Percentiles rank a stretch among this genome's conserved stretches.
Evolutionary conservation across 2,329 filamentous ascomycete species (phyloP).

Genomic region (Lachnellula hyalina): DNA sequence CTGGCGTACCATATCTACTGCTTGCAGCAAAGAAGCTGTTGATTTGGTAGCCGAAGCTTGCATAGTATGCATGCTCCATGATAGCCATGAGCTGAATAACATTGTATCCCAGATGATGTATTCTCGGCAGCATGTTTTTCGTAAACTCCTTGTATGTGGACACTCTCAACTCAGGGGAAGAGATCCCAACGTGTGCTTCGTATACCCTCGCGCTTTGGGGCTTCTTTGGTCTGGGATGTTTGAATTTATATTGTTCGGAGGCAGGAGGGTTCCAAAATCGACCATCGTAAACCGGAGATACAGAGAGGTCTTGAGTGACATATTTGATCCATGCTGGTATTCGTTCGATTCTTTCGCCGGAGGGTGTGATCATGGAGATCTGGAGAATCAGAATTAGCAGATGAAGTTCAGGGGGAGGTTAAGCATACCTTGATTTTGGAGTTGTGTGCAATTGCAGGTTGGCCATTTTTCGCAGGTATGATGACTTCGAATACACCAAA

Average conservation of each 20-base stretch:
- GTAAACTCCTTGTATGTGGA: slow-evolving; percentile 98
- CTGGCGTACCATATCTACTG: slow-evolving; percentile 87
- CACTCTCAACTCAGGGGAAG: slow-evolving; percentile 80
- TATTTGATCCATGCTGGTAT: slow-evolving; percentile 96
- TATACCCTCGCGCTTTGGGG: slow-evolving; percentile 87
- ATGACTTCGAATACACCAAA: slow-evolving; percentile 85
- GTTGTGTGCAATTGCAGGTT: slow-evolving; percentile 80
- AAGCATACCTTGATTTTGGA: slow-evolving; percentile 82
- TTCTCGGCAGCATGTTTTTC: slow-evolving; percentile 81
- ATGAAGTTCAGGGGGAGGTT: not conserved
- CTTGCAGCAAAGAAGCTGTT: slow-evolving; percentile 99
- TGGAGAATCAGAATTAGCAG: slow-evolving; percentile 34
- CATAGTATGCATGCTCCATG: slow-evolving; percentile 99
- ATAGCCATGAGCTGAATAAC: slow-evolving; percentile 97
- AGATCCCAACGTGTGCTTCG: slow-evolving; percentile 98
- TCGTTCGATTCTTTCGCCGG: slow-evolving; percentile 76
- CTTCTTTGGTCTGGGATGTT: slow-evolving; percentile 75
- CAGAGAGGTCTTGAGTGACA: slow-evolving; percentile 84
- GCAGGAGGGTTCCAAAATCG: slow-evolving; percentile 93
- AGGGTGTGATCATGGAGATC: slow-evolving; percentile 79
- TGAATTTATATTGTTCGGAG: slow-evolving; percentile 74
- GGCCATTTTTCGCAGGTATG: slow-evolving; percentile 66
- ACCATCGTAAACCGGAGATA: slow-evolving; percentile 91
- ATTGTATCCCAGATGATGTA: slow-evolving; percentile 89
- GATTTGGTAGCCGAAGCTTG: slow-evolving; percentile 97